phyloP scores from a whole-genome alignment of 352 stramenopile genomes.

The Pythium vanterpoolii region DNA sequence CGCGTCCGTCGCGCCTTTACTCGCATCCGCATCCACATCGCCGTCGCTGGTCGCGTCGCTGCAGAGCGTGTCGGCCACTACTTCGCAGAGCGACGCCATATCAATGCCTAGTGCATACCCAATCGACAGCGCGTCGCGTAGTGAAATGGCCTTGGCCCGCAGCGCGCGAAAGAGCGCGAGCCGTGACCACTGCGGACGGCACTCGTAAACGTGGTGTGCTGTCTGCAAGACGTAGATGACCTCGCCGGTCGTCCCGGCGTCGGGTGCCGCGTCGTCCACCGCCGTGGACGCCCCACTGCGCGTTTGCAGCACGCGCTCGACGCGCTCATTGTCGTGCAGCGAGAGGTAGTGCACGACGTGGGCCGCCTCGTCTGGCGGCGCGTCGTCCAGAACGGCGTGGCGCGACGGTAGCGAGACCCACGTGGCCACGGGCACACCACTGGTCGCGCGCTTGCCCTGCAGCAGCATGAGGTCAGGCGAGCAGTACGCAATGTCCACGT shows the following conservation, averaged over 20 bases:
- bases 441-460: constrained; percentile 40
- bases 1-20: neutral
- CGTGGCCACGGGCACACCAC: constrained; percentile 47
- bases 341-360: constrained; percentile 81
- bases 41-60: constrained; percentile 10
- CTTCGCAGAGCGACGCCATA: constrained; percentile 84
- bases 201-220: constrained; percentile 82
- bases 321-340: constrained; percentile 69
- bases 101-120: constrained; percentile 84
- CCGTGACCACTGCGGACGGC: constrained; percentile 78
- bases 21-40: no score
- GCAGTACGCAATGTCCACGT: constrained; percentile 74
- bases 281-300: constrained; percentile 30
- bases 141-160: constrained; percentile 42
- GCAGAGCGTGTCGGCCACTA: constrained; percentile 80
- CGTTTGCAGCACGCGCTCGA: constrained; percentile 61
- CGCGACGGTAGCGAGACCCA: constrained; percentile 82
- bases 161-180: constrained; percentile 78
- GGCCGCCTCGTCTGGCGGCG: constrained; percentile 26
- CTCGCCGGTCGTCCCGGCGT: constrained; percentile 4
- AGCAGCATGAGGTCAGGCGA: constrained; percentile 83
- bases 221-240: constrained; percentile 81
- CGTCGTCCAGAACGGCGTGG: constrained; percentile 30
- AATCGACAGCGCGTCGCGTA: constrained; percentile 77
- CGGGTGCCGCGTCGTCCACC: neutral